Base-by-base conservation (phyloP, 2,329 filamentous ascomycete species). In the Fragosphaeria purpurea region DNA sequence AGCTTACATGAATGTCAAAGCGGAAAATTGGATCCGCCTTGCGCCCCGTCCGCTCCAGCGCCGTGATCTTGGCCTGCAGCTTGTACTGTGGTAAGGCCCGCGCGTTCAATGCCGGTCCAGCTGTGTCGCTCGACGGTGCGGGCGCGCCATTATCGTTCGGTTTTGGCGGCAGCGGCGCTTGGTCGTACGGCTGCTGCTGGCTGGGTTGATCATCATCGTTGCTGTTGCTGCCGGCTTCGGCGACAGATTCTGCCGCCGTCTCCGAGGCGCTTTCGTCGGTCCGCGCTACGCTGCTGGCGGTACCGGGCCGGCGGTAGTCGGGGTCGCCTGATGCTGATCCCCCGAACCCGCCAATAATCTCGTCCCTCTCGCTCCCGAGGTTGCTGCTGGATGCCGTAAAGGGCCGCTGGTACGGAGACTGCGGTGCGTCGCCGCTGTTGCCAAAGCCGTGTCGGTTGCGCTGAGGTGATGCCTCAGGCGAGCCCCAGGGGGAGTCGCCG, bases 11-110 rank as follows among this genome's bases (percentile, higher is more conserved):
- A 56, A 97, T 88, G 69, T 98, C 93, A 64, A 98, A 98, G 60
- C 88, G 82, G 54, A 98, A 69, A 57, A 97, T 89, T 1, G 90
- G 89, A 61, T 98, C 93, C 22, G 22, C 22, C 68, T 97, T 98
- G 67, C 94, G 89, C 54, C 90, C 90, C 4, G 87, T 93, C 53
- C 93, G 79, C 70, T 98, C 93, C 45, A 98, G 73, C 2, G 86
- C 89, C 1, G 90, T 96, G 56, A 98, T 89, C 72, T 97, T 98
- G 44, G 86, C 89, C 65, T 95, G 89, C 39, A 98, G 77, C 67
- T 88, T 91, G 68, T 86, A 90, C 55, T 85, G 80, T 33, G 86
- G 83, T 50, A 80, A 77, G 42, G 79, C 22, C 22, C 22, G 22
- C 22, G 22, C 22, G 22, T 22, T 22, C 22, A 22, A 22, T 22